Base-by-base conservation (phyloP, 257 asterid genomes). In the Solanum bulbocastanum region DNA sequence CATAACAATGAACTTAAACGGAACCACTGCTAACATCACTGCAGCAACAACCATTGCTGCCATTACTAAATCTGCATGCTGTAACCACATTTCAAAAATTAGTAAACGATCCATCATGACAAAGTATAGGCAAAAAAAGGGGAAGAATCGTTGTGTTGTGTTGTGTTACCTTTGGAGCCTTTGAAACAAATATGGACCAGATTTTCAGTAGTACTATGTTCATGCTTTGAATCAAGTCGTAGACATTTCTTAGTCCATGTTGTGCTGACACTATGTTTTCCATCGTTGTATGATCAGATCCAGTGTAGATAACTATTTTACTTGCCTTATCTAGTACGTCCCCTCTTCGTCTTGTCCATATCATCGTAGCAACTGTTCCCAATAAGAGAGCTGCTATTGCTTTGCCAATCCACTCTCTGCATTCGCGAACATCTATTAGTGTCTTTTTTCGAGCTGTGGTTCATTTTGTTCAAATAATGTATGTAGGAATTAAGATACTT, bases 241-340 rank as follows among this genome's bases (percentile, higher is more conserved):
- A 94, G 23, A 92, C 88, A n/a, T 49, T 94, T 88, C 89, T 86
- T n/a, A 96, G 65, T 72, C 96, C 98, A 22, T 92, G 98, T 85
- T 96, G 99, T 16, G 98, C 98, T 6, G 98, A 94, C 20, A 96
- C 95, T 42, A 96, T 90, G 88, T 94, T 94, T 90, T 95, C 98
- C 92, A 95, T 86, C 1, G 98, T 88, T 4, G 97, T 89, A 85
- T 93, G 95, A 88, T 95, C 98, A 5, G 98, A 90, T 65, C 92
- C 94, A 2, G 92, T 93, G 42, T 71, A 78, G 32, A 96, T 91
- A 16, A 94, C 91, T 13, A 96, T 89, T 86, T 93, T 96, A 76
- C 91, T 87, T 1, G 89, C 88, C 94, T 88, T 89, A 15, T 87
- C 91, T 20, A 86, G 83, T 10, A 88, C 15, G 0, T 23, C 65